A percentile compares a stretch with the other conserved stretches of the same genome.
These are phyloP conservation scores for Durio zibethinus DNA, from an alignment of 345 rosid genomes.

Conservation along the genomic window DNA sequence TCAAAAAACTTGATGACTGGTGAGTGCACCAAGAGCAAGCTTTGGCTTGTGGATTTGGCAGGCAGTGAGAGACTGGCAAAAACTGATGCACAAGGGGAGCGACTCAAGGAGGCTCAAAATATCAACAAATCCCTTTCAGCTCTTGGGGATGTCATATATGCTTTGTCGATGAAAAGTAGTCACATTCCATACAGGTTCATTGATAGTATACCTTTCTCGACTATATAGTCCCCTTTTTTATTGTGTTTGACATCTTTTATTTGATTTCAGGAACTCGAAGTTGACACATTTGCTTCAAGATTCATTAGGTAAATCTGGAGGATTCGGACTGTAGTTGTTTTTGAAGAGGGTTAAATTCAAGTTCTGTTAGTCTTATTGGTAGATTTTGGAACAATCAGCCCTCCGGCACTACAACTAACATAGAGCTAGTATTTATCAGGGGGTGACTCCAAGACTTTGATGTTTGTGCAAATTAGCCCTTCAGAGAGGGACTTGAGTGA, in stretches of 20 bases:
- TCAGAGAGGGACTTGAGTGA: constrained; percentile 82
- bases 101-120: constrained; percentile 96
- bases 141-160: constrained; percentile 84
- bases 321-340: not conserved
- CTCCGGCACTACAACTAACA: not conserved
- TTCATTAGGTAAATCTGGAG: constrained; percentile 65
- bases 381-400: not conserved
- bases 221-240: not conserved
- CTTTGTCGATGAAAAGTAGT: constrained; percentile 80
- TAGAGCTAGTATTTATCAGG: constrained; percentile 38
- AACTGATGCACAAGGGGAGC: constrained; percentile 88
- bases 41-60: constrained; percentile 69
- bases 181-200: constrained; percentile 87
- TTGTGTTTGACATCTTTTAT: constrained; percentile 19
- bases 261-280: constrained; percentile 81
- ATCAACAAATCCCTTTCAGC: constrained; percentile 95
- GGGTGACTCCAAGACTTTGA: constrained; percentile 86
- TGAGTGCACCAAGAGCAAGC: constrained; percentile 93
- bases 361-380: constrained; percentile 1
- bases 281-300: constrained; percentile 94
- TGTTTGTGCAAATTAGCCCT: constrained; percentile 97
- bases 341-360: constrained; percentile 15
- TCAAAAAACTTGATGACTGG: constrained; percentile 79
- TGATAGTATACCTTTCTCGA: not conserved
- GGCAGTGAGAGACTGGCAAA: constrained; percentile 96